phyloP scores from a whole-genome alignment of 306 rosid species.

The Cucurbita pepo region DNA sequence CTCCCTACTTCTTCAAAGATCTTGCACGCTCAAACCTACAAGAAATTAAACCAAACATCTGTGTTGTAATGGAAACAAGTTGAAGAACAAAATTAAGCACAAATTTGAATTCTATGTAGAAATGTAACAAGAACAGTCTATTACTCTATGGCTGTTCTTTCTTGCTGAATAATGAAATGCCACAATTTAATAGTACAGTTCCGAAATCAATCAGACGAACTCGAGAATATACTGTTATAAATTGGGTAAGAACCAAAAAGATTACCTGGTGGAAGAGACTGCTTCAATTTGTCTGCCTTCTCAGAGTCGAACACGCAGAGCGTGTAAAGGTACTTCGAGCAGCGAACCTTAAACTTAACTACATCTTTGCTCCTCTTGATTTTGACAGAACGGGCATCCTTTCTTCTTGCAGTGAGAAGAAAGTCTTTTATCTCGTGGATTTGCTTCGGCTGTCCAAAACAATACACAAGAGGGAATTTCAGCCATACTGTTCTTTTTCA shows the following conservation, averaged over 20 bases:
- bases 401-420: conserved; percentile 81
- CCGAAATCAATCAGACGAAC: background rate
- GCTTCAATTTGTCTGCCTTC: conserved; percentile 88
- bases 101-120: background rate
- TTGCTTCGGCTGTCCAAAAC: conserved; percentile 57
- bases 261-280: conserved; percentile 81
- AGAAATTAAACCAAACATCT: background rate
- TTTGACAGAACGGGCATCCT: conserved; percentile 73
- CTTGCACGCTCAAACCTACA: conserved; percentile 82
- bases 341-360: conserved; percentile 80
- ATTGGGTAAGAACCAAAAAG: background rate
- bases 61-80: background rate
- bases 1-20: conserved; percentile 26
- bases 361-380: conserved; percentile 71
- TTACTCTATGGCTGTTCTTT: background rate
- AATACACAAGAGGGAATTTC: background rate
- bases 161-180: background rate
- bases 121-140: background rate
- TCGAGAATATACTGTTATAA: background rate
- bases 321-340: conserved; percentile 89
- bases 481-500: background rate
- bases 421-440: conserved; percentile 84
- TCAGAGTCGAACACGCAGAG: conserved; percentile 61
- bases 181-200: background rate
- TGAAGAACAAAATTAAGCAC: background rate